These are phyloP conservation scores for Pyrenophora teres DNA, from an alignment of 2,329 filamentous ascomycete species.

Conservation along the genomic window DNA sequence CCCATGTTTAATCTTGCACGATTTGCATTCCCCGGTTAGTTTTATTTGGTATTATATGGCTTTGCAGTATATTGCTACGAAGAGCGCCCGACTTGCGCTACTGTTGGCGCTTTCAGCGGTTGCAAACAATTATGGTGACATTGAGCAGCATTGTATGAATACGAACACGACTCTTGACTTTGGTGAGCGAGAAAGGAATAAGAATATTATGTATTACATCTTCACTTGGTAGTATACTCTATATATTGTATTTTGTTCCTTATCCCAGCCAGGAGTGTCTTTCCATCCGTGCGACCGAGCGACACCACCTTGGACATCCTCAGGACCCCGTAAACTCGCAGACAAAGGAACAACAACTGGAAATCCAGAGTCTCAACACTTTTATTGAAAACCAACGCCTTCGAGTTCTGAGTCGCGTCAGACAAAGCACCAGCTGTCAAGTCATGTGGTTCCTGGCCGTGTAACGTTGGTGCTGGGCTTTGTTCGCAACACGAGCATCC, in stretches of 20 bases:
- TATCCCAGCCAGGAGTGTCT: neutral
- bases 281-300: neutral
- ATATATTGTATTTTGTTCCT: constrained; percentile 17
- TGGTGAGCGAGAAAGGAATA: neutral
- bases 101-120: constrained; percentile 6
- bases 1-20: constrained; percentile 46
- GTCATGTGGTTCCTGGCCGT: neutral
- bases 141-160: neutral
- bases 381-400: neutral
- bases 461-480: neutral
- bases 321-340: neutral
- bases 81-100: constrained; percentile 5
- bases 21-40: constrained; percentile 45
- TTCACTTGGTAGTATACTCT: constrained; percentile 18
- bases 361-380: neutral
- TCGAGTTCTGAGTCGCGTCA: neutral
- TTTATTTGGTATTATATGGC: constrained; percentile 2
- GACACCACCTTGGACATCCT: neutral
- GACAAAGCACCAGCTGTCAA: constrained; percentile 4
- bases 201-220: constrained; percentile 9
- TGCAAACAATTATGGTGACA: neutral
- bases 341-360: neutral
- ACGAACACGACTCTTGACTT: neutral
- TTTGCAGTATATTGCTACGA: constrained; percentile 12
- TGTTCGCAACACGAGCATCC: constrained; percentile 4